These are phyloP conservation scores for Cupressus sempervirens DNA, from an alignment of 75 land plant species.

Conservation along the genomic window DNA sequence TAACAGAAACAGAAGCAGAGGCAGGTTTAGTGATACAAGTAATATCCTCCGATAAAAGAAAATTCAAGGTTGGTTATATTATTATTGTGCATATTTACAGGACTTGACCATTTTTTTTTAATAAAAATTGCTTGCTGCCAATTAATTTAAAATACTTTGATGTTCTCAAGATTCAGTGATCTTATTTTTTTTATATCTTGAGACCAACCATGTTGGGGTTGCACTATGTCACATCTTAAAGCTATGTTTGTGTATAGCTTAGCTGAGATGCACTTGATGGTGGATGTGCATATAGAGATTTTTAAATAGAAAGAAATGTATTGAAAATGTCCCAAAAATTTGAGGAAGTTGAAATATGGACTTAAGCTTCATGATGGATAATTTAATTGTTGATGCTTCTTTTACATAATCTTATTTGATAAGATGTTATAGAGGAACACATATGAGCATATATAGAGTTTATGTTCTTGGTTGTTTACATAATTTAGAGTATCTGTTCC, in stretches of 20 bases:
- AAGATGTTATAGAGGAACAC: too few relatives aligned
- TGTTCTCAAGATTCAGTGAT: not conserved
- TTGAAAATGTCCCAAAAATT: not conserved
- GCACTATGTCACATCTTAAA: not conserved
- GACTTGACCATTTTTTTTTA: not conserved
- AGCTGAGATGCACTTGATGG: not conserved
- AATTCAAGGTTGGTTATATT: constrained; percentile 66
- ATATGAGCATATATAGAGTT: too few relatives aligned
- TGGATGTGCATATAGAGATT: not conserved
- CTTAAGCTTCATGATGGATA: too few relatives aligned
- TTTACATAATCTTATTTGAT: too few relatives aligned
- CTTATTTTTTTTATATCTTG: not conserved
- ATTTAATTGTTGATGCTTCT: too few relatives aligned
- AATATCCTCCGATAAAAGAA: constrained; percentile 67
- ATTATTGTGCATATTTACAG: not conserved
- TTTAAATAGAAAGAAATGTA: not conserved
- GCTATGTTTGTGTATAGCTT: not conserved
- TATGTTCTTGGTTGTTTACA: too few relatives aligned
- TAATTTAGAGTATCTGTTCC: too few relatives aligned
- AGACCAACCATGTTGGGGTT: not conserved
- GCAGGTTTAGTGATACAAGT: constrained; percentile 74
- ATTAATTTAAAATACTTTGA: not conserved
- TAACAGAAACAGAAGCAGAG: constrained; percentile 64
- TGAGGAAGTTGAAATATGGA: not conserved
- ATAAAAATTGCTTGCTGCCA: not conserved